These are phyloP conservation scores for Cymbopogon flexuosus DNA, from an alignment of 202 grass and related monocot genomes.

Conservation along the genomic window DNA sequence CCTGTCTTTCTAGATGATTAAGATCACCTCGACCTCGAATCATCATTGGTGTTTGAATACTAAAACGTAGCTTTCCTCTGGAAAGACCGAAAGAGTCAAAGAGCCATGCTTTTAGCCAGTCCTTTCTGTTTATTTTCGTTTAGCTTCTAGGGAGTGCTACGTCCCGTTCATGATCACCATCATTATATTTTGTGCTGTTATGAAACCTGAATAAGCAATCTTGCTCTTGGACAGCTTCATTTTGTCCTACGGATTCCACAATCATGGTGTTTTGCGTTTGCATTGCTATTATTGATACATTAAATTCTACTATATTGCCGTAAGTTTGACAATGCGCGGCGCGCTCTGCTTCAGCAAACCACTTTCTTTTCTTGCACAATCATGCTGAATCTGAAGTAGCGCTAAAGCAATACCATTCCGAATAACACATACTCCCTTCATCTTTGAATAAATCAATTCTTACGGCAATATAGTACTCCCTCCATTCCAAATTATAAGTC, in stretches of 20 bases:
- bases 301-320: background rate
- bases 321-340: background rate
- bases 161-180: background rate
- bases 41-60: slow-evolving; percentile 15
- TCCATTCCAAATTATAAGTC: no score
- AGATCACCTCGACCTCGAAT: background rate
- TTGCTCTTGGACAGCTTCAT: slow-evolving; percentile 11
- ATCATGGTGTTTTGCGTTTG: background rate
- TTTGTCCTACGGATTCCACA: background rate
- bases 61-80: background rate
- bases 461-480: background rate
- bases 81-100: slow-evolving; percentile 10
- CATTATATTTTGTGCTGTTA: background rate
- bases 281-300: background rate
- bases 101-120: background rate
- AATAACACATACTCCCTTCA: background rate
- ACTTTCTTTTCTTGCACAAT: background rate
- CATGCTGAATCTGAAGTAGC: background rate
- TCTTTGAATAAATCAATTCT: background rate
- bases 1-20: slow-evolving; percentile 19
- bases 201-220: background rate
- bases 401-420: background rate
- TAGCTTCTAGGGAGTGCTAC: background rate
- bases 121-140: background rate
- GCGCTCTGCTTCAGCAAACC: background rate